Percentiles rank a stretch among this genome's conserved stretches.
Conservation (phyloP, 192 early-diverging fungal species). For the Umbelopsis sp. region DNA sequence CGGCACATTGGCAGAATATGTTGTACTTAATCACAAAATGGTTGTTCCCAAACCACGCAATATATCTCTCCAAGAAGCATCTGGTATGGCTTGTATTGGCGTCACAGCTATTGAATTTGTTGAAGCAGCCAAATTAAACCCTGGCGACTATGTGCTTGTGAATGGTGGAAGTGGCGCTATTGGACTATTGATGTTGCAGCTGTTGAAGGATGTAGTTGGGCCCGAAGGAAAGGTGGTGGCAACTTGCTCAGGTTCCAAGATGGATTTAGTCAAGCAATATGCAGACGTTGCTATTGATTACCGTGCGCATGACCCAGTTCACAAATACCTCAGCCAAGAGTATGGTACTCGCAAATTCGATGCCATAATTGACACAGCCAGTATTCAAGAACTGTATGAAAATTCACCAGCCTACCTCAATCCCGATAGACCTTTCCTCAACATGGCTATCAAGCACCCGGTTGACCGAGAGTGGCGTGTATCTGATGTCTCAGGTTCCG, state of each 20-base stretch:
- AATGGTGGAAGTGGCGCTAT: slow-evolving; percentile 11
- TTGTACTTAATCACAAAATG: neutral
- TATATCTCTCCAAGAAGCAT: neutral
- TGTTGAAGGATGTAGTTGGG: neutral
- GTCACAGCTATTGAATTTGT: neutral
- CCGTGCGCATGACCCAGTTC: neutral
- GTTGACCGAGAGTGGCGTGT: neutral
- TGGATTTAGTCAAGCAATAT: neutral
- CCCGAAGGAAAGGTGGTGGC: slow-evolving; percentile 9
- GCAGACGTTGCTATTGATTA: slow-evolving; percentile 17
- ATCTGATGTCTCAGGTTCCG: neutral
- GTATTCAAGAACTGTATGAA: slow-evolving; percentile 7
- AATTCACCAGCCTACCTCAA: neutral
- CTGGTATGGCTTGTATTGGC: neutral
- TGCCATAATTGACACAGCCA: slow-evolving; percentile 4
- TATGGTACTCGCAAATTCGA: neutral
- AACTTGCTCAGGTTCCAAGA: slow-evolving; percentile 1
- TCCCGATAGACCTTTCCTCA: neutral
- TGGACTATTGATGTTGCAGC: neutral
- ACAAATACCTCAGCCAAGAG: neutral
- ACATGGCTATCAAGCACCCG: neutral
- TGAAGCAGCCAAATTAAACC: neutral
- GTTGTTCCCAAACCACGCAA: neutral
- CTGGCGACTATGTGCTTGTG: slow-evolving; percentile 1
- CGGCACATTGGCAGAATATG: neutral